Percentiles rank a stretch among this genome's conserved stretches.
Conservation (phyloP, 129 eudicot genomes). For the Escallonia rubra region DNA sequence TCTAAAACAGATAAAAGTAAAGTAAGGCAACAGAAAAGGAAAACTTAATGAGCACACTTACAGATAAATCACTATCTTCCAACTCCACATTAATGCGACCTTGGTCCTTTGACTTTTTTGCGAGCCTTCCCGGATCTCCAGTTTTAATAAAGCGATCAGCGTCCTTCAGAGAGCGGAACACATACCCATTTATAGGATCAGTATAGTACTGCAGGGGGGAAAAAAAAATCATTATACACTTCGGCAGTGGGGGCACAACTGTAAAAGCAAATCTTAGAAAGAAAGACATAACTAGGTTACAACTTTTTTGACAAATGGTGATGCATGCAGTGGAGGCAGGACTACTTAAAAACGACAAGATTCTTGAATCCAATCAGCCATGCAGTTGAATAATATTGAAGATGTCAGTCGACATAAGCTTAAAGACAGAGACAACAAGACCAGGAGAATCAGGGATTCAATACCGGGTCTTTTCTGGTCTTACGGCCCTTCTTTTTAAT, state of each 20-base stretch:
- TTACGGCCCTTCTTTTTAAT: constrained; percentile 28
- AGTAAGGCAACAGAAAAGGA: not conserved
- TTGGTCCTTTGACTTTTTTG: constrained; percentile 36
- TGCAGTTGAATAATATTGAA: no score
- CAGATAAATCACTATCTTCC: constrained; percentile 18
- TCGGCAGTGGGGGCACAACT: no score
- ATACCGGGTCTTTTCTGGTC: constrained; percentile 49
- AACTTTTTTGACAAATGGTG: no score
- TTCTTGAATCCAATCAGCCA: no score
- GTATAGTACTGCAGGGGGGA: constrained; percentile 49
- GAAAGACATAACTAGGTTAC: no score
- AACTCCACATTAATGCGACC: constrained; percentile 5
- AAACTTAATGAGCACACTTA: constrained; percentile 12
- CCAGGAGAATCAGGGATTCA: not conserved
- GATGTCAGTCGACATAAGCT: no score
- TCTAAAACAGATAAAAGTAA: not conserved
- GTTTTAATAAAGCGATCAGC: constrained; percentile 62
- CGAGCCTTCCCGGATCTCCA: constrained; percentile 42
- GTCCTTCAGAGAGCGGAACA: constrained; percentile 67
- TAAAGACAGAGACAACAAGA: not conserved
- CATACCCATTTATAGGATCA: constrained; percentile 72
- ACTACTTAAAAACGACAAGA: no score
- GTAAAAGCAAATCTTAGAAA: no score
- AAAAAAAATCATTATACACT: no score
- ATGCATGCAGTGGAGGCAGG: no score